These are phyloP conservation scores for Wickerhamomyces bovis DNA, from an alignment of 805 yeast genomes.

Conservation along the genomic window DNA sequence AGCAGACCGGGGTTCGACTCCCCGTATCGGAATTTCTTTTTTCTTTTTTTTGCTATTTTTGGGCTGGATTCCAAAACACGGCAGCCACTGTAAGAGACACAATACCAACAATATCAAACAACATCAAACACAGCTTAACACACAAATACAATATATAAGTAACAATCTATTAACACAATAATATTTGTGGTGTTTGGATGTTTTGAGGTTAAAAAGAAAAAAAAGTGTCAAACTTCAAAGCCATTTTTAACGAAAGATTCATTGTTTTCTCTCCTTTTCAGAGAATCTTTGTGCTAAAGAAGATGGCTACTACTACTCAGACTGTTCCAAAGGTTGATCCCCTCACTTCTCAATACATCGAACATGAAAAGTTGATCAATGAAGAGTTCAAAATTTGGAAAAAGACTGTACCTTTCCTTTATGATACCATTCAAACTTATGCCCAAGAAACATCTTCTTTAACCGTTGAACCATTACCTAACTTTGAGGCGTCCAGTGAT, in stretches of 20 bases:
- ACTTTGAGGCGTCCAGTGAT: constrained; percentile 16
- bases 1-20: constrained; percentile 84
- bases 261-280: background rate
- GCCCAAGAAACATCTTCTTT: constrained; percentile 54
- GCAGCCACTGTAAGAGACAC: too few species aligned
- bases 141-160: too few species aligned
- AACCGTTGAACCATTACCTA: constrained; percentile 52
- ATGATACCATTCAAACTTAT: constrained; percentile 58
- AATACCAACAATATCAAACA: too few species aligned
- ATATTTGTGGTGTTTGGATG: constrained; percentile 61
- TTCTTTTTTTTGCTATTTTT: constrained; percentile 62
- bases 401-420: constrained; percentile 72
- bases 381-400: constrained; percentile 83
- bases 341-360: constrained; percentile 37
- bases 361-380: constrained; percentile 56
- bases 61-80: constrained; percentile 62
- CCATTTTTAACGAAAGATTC: background rate
- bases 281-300: background rate
- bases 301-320: background rate
- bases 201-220: constrained; percentile 27
- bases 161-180: too few species aligned
- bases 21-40: constrained; percentile 62
- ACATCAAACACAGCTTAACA: too few species aligned
- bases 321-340: background rate
- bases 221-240: background rate